Evolutionary conservation across 345 rosid genomes (phyloP).

Genomic region (Euclidium syriacum): DNA sequence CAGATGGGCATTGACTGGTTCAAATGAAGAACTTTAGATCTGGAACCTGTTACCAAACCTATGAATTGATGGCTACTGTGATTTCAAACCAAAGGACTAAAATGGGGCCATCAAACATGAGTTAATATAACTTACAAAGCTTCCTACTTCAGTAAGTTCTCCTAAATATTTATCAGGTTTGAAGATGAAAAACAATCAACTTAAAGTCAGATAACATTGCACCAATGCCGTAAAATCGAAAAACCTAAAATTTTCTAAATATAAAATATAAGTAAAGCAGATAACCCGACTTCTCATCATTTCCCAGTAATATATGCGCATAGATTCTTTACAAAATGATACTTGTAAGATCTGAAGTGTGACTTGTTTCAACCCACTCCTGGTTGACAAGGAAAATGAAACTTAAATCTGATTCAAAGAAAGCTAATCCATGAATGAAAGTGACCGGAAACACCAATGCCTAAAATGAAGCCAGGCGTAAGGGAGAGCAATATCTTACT

Average conservation of each 20-base stretch:
- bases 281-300: background rate
- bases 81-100: slow-evolving; percentile 2
- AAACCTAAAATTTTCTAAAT: background rate
- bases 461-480: background rate
- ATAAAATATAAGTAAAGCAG: background rate
- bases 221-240: background rate
- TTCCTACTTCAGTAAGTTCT: slow-evolving; percentile 11
- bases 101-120: background rate
- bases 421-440: background rate
- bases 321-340: background rate
- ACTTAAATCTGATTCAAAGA: background rate
- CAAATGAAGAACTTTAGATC: background rate
- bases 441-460: background rate
- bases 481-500: slow-evolving; percentile 40
- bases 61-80: background rate
- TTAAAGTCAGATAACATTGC: background rate
- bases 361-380: background rate
- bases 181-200: background rate
- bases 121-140: background rate
- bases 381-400: background rate
- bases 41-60: background rate
- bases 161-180: background rate
- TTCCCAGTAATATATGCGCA: background rate
- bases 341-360: background rate
- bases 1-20: background rate